phyloP scores from a whole-genome alignment of 495 filamentous ascomycete genomes.

The Penicillium atrosanguineum region DNA sequence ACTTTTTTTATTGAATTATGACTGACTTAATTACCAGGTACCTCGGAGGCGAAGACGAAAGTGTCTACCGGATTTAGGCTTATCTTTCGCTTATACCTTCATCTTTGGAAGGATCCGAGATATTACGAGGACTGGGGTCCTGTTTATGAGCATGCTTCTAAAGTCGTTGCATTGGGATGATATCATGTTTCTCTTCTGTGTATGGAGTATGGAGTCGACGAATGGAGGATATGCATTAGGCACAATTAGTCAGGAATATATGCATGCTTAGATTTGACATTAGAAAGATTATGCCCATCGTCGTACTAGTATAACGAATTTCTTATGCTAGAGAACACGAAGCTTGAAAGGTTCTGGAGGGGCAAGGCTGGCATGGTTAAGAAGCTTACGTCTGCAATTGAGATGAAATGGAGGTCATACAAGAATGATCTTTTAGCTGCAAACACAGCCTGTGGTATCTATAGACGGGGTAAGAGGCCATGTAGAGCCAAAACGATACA shows the following conservation, averaged over 20 bases:
- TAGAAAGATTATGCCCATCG: too few species aligned
- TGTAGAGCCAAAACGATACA: not conserved
- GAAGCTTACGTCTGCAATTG: not conserved
- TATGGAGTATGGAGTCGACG: constrained; percentile 26
- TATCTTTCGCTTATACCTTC: not conserved
- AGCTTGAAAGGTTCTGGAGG: not conserved
- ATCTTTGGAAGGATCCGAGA: not conserved
- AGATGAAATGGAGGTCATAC: not conserved
- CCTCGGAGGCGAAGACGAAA: constrained; percentile 51
- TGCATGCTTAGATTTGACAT: constrained; percentile 1
- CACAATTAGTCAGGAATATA: constrained; percentile 21
- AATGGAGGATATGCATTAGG: constrained; percentile 11
- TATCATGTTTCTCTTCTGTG: constrained; percentile 26
- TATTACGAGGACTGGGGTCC: not conserved
- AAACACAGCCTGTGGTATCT: not conserved
- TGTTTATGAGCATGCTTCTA: constrained; percentile 21
- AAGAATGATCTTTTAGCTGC: not conserved
- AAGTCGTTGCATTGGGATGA: constrained; percentile 28
- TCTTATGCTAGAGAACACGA: not conserved
- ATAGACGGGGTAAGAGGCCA: not conserved
- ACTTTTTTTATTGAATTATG: not conserved
- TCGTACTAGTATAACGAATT: too few species aligned
- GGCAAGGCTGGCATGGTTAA: too few species aligned
- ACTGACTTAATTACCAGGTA: constrained; percentile 36
- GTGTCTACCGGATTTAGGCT: constrained; percentile 48